Conservation (phyloP, 169 alveolate species). For the Blepharisma undulans region DNA sequence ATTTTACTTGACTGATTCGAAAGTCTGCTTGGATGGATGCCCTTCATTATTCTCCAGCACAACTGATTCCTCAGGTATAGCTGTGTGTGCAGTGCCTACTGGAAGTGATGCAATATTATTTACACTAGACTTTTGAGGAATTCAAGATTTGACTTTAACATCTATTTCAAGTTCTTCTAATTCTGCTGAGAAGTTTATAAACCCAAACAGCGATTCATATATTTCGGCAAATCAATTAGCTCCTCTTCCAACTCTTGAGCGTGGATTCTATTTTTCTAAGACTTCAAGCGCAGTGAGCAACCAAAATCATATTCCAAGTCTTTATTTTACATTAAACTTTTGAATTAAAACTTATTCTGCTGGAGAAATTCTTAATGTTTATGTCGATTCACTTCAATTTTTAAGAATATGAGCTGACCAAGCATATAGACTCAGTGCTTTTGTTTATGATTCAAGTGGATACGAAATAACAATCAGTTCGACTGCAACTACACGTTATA, state of each 20-base stretch:
- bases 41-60: neutral
- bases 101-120: neutral
- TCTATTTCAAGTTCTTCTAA: neutral
- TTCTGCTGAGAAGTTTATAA: neutral
- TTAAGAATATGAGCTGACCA: neutral
- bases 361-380: neutral
- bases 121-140: neutral
- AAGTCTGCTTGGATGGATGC: neutral
- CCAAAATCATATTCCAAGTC: neutral
- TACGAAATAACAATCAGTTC: neutral
- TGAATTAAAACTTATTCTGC: neutral
- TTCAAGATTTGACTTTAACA: neutral
- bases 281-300: neutral
- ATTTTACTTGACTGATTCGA: neutral
- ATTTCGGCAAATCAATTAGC: neutral
- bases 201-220: neutral
- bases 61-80: neutral
- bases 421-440: neutral
- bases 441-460: neutral
- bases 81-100: neutral
- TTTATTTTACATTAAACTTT: neutral
- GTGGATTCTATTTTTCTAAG: neutral
- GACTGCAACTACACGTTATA: neutral
- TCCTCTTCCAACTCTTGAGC: neutral
- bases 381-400: neutral